Percentiles rank a stretch among this genome's conserved stretches.
phyloP scores from a whole-genome alignment of 1,284 basidiomycete species.

The Pseudozyma thailandica region DNA sequence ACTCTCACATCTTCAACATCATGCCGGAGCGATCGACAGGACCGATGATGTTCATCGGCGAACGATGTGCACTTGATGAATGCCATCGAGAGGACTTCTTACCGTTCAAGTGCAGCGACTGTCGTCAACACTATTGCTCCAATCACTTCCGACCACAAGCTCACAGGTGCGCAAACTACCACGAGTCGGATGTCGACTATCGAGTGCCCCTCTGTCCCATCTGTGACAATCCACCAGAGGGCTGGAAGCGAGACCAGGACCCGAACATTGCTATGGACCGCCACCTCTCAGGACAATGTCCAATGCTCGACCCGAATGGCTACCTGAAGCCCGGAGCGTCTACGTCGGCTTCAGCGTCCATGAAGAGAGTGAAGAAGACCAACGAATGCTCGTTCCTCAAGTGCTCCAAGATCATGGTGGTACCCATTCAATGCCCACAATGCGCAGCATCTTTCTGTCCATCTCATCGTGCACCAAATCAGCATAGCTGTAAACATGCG shows the following conservation, averaged over 20 bases:
- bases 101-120: conserved; percentile 60
- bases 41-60: conserved; percentile 62
- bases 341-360: conserved; percentile 2
- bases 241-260: conserved; percentile 60
- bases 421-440: conserved; percentile 54
- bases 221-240: conserved; percentile 54
- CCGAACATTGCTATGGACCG: conserved; percentile 61
- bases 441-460: conserved; percentile 55
- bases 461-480: conserved; percentile 55
- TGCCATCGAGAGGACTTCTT: conserved; percentile 62
- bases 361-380: conserved; percentile 44
- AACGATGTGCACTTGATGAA: conserved; percentile 51
- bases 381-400: conserved; percentile 54
- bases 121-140: conserved; percentile 53
- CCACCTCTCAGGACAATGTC: conserved; percentile 53
- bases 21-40: conserved; percentile 53
- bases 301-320: conserved; percentile 47
- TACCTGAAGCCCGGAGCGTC: conserved; percentile 17
- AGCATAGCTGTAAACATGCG: conserved; percentile 47
- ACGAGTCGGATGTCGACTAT: conserved; percentile 36
- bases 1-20: background rate
- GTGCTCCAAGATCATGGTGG: conserved; percentile 62
- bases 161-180: conserved; percentile 37
- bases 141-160: conserved; percentile 49
- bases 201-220: conserved; percentile 59